phyloP scores from a whole-genome alignment of 768 basidiomycete species.

The Gloeophyllum trabeum region DNA sequence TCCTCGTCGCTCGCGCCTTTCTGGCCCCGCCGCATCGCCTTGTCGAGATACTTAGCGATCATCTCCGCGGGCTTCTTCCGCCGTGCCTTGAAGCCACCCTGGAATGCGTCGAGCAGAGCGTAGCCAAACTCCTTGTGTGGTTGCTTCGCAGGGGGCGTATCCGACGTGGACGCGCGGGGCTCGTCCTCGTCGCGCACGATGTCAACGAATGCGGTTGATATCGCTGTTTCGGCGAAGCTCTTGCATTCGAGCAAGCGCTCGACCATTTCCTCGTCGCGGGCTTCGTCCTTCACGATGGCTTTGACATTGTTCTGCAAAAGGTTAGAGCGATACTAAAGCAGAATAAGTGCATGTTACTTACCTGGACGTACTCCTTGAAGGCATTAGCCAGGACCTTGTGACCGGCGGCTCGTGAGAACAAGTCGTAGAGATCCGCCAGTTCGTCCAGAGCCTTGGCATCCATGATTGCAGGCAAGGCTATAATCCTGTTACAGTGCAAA shows the following conservation, averaged over 20 bases:
- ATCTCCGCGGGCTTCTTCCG: slow-evolving; percentile 84
- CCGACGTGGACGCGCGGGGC: slow-evolving; percentile 1
- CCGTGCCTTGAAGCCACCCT: slow-evolving; percentile 60
- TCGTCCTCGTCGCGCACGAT: slow-evolving; percentile 12
- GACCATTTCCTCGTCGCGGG: slow-evolving; percentile 71
- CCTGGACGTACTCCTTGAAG: slow-evolving; percentile 55
- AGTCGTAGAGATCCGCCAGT: slow-evolving; percentile 42
- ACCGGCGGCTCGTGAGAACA: slow-evolving; percentile 49
- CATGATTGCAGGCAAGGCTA: slow-evolving; percentile 47
- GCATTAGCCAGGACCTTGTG: slow-evolving; percentile 42
- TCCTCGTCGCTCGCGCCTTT: slow-evolving; percentile 48
- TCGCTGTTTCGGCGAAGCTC: slow-evolving; percentile 36
- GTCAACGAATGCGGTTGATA: slow-evolving; percentile 40
- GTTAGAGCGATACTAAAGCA: too few relatives aligned
- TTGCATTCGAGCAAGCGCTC: slow-evolving; percentile 60
- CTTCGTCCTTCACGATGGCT: slow-evolving; percentile 51
- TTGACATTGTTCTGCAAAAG: slow-evolving; percentile 38
- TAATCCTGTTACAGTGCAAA: not conserved
- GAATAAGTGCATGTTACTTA: slow-evolving; percentile 13
- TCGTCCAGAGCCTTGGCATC: slow-evolving; percentile 28
- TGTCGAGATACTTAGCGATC: slow-evolving; percentile 87
- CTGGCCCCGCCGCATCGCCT: slow-evolving; percentile 80
- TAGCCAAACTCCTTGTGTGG: slow-evolving; percentile 51
- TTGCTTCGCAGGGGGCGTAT: slow-evolving; percentile 12
- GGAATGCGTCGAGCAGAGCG: slow-evolving; percentile 63